Evolutionary conservation across 2,329 filamentous ascomycete genomes (phyloP), one percentile per base, ranked within the genome.

Genomic region (Fusarium palustre): DNA sequence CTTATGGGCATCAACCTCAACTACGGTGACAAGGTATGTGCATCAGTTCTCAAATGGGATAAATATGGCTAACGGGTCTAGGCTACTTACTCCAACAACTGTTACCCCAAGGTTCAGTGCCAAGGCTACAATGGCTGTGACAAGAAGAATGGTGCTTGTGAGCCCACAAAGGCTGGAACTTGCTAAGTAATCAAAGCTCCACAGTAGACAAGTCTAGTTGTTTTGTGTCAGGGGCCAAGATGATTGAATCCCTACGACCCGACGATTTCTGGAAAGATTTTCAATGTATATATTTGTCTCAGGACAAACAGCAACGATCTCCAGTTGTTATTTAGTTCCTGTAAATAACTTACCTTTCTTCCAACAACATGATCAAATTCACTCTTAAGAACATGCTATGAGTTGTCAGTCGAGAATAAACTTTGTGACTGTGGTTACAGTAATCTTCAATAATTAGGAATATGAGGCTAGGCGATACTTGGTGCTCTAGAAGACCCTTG

Each of bases 1-100:
- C 76, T 83, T n/a, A 80, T 77, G 47, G 81, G 81, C 22, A 82
- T 81, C 61, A 81, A 81, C 73, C 71, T 76, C 59, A 81, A 82
- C 76, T 65, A 77, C 20, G 79, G 77, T 7, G 77, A 79, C 22
- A 72, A 66, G 50, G 60, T 64, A 24, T 3, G 43, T 3, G 4
- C 1, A 3, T 2, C 1, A 3, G 8, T 16, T 3, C 7, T 7
- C 0, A 7, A 5, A 12, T 4, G 0, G 4, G 7, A 12, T 5
- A 5, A 7, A 1, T 4, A 3, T 10, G 2, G 11, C 49, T 63
- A 43, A 63, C 5, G 4, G 0, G 0, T 7, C 9, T 4, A 64
- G 74, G 74, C 74, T 31, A 76, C 74, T n/a, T 76, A 76, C 68
- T 68, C 59, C 16, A 77, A 77, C 59, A 73, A 77, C 74, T 69